Base-by-base conservation (phyloP, 441 rosid species). In the Populus trichocarpa region DNA sequence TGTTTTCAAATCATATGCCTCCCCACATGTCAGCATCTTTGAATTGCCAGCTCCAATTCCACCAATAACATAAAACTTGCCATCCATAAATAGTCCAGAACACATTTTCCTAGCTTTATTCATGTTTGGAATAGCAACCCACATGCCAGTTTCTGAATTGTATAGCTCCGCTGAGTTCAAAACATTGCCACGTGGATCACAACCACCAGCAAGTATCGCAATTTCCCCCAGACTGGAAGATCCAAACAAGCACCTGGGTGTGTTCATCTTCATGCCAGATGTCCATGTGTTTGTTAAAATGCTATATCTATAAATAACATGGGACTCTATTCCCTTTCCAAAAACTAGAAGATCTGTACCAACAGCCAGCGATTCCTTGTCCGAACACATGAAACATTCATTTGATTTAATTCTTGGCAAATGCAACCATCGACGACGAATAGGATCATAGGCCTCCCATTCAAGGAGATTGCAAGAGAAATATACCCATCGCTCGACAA, bases 371-470 rank as follows among this genome's bases (percentile, higher is more conserved):
- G 98, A 92, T 77, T 93, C 98, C 84, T 92, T 92, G 81, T 93
- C 97, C 0, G 97, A 87, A 53, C 83, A 85, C 90, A 79, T 84
- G 81, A 90, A 90, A 75, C 91, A 90, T 46, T 90, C 93, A 72
- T 90, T 87, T 67, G 89, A 78, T 38, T 81, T 80, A 91, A 94
- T 87, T 57, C 75, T 84, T 14, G 97, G 98, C 82, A 94, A 78
- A 81, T 79, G 86, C 91, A 88, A 86, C 96, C 97, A 92, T 26
- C 90, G 83, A 30, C 82, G 10, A 26, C 81, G 75, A 61, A 84
- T 71, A 3, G 98, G 97, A 82, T 92, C 96, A 80, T 88, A 91
- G 46, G 91, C 91, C 82, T 90, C 93, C 98, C 98, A 94, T 76
- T 90, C 87, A 50, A 83, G 80, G 46, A 87, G 86, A 73, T 82